Evolutionary conservation across 164 flowering plant species (phyloP).

Genomic region (Malania oleifera): DNA sequence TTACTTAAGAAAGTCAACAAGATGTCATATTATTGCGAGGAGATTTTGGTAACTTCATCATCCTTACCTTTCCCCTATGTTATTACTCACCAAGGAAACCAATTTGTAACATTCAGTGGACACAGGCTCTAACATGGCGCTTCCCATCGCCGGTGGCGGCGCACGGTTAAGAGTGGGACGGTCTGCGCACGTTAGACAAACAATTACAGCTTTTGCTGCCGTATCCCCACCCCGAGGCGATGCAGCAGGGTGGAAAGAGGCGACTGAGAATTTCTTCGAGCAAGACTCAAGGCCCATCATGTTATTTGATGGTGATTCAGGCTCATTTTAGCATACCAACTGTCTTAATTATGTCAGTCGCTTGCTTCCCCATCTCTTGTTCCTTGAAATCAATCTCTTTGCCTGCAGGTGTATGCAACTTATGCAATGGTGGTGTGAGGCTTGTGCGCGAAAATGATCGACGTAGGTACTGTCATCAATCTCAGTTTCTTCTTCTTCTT

Average conservation of each 20-base stretch:
- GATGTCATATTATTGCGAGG: too few species aligned
- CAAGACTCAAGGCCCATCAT: constrained; percentile 75
- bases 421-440: constrained; percentile 89
- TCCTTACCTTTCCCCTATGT: too few species aligned
- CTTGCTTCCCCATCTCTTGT: background rate
- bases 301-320: constrained; percentile 78
- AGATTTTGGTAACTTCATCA: background rate
- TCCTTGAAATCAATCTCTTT: too few species aligned
- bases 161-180: constrained; percentile 18
- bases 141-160: constrained; percentile 20
- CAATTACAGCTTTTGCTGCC: constrained; percentile 16
- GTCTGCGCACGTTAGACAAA: constrained; percentile 19
- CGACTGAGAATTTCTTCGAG: constrained; percentile 61
- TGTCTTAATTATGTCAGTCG: background rate
- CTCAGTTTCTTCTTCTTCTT: constrained; percentile 8
- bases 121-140: constrained; percentile 27
- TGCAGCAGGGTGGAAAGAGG: constrained; percentile 48
- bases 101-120: too few species aligned
- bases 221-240: constrained; percentile 20
- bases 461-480: constrained; percentile 28
- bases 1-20: too few species aligned
- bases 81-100: too few species aligned
- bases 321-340: background rate
- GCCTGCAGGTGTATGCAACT: constrained; percentile 92
- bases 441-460: constrained; percentile 72